phyloP scores from a whole-genome alignment of 768 basidiomycete genomes.

The Polyporus arcularius region DNA sequence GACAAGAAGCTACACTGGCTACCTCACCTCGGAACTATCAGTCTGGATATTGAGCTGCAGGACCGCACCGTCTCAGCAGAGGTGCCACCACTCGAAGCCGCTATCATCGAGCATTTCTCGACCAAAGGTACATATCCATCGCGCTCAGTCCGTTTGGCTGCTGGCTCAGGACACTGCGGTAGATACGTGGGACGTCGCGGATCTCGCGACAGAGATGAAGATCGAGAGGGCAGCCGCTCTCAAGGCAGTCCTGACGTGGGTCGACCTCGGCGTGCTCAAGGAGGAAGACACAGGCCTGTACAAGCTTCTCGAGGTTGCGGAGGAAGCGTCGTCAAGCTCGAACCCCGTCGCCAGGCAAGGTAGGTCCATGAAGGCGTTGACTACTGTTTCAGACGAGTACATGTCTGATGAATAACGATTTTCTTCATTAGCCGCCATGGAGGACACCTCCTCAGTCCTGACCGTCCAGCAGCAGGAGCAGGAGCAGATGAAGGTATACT shows the following conservation, averaged over 20 bases:
- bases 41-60: constrained; percentile 76
- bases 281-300: constrained; percentile 63
- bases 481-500: constrained; percentile 85
- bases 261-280: constrained; percentile 77
- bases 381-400: neutral
- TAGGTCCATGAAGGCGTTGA: neutral
- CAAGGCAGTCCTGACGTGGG: constrained; percentile 83
- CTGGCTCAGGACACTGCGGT: neutral
- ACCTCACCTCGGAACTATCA: constrained; percentile 84
- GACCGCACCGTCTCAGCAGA: constrained; percentile 78
- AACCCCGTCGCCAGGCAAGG: constrained; percentile 18
- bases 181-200: constrained; percentile 75
- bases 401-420: neutral
- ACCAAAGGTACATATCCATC: constrained; percentile 50
- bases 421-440: constrained; percentile 35
- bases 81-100: constrained; percentile 87
- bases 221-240: constrained; percentile 65
- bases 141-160: neutral
- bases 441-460: constrained; percentile 49
- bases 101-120: constrained; percentile 85
- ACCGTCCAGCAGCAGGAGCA: constrained; percentile 74
- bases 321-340: constrained; percentile 40
- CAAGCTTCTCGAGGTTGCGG: constrained; percentile 62
- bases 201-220: constrained; percentile 64
- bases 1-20: constrained; percentile 92